Conservation (phyloP, 257 asterid genomes). For the Rehmannia glutinosa region DNA sequence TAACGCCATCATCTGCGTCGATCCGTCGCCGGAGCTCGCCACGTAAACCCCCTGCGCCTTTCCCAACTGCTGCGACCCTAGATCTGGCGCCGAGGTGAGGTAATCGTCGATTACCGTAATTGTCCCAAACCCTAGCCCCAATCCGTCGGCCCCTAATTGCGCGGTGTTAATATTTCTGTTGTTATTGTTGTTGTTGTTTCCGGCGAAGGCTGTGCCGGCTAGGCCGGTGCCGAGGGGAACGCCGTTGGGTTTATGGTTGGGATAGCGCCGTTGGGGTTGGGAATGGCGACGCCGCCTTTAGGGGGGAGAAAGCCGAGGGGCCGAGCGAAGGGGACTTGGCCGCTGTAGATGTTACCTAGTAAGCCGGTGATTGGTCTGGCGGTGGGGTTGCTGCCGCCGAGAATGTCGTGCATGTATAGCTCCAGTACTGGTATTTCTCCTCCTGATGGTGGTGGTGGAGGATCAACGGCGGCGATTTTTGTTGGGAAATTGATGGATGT, state of each 20-base stretch:
- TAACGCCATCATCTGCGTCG: constrained; percentile 71
- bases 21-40: constrained; percentile 66
- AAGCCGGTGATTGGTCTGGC: constrained; percentile 83
- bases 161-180: constrained; percentile 24
- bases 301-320: constrained; percentile 85
- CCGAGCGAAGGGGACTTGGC: constrained; percentile 86
- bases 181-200: background rate
- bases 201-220: constrained; percentile 42
- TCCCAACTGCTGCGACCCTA: constrained; percentile 54
- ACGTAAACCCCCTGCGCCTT: constrained; percentile 74
- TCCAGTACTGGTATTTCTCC: constrained; percentile 51
- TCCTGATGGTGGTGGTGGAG: background rate
- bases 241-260: constrained; percentile 67
- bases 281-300: constrained; percentile 54
- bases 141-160: constrained; percentile 45
- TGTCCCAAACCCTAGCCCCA: constrained; percentile 55
- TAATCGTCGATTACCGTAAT: constrained; percentile 59
- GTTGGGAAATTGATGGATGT: constrained; percentile 19
- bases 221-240: constrained; percentile 80
- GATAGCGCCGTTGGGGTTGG: constrained; percentile 76
- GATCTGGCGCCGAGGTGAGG: constrained; percentile 42
- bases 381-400: constrained; percentile 89
- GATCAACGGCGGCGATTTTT: constrained; percentile 12
- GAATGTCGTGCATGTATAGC: constrained; percentile 85
- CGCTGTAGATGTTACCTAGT: constrained; percentile 81